Evolutionary conservation across 768 basidiomycete genomes (phyloP).

Genomic region (Lactifluus volemus): DNA sequence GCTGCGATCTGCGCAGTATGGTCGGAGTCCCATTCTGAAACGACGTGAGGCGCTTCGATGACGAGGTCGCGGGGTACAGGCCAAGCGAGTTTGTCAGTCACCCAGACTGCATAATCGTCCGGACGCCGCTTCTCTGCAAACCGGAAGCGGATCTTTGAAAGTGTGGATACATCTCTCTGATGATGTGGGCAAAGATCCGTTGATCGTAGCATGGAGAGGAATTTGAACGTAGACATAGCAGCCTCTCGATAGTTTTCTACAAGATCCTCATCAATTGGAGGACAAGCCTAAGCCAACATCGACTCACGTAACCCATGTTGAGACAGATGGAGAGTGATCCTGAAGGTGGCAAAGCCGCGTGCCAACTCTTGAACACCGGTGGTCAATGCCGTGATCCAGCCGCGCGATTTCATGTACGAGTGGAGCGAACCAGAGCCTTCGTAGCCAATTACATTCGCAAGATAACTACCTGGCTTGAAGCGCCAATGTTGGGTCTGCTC

Average conservation of each 20-base stretch:
- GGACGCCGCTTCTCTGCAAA: constrained; percentile 81
- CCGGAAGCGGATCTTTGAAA: constrained; percentile 70
- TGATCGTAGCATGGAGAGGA: constrained; percentile 58
- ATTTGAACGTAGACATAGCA: constrained; percentile 66
- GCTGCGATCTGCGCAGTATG: constrained; percentile 42
- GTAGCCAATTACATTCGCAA: constrained; percentile 82
- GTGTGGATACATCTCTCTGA: constrained; percentile 64
- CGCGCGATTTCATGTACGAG: constrained; percentile 82
- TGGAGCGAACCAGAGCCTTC: constrained; percentile 89
- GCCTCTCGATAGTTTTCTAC: constrained; percentile 71
- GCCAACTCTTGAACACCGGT: constrained; percentile 63
- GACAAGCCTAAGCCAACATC: background rate
- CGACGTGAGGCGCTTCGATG: constrained; percentile 60
- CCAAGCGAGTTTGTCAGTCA: constrained; percentile 68
- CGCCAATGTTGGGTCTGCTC: constrained; percentile 68
- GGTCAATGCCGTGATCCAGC: constrained; percentile 73
- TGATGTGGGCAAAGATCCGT: constrained; percentile 54
- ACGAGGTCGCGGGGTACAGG: constrained; percentile 75
- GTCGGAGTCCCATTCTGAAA: constrained; percentile 64
- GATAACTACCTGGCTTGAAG: constrained; percentile 65
- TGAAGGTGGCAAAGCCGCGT: constrained; percentile 86
- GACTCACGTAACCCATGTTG: constrained; percentile 75
- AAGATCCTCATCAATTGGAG: constrained; percentile 3
- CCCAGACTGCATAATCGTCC: constrained; percentile 67
- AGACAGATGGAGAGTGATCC: constrained; percentile 72